phyloP scores from a whole-genome alignment of 148 eudicot genomes.

The Fallopia convolvulus region DNA sequence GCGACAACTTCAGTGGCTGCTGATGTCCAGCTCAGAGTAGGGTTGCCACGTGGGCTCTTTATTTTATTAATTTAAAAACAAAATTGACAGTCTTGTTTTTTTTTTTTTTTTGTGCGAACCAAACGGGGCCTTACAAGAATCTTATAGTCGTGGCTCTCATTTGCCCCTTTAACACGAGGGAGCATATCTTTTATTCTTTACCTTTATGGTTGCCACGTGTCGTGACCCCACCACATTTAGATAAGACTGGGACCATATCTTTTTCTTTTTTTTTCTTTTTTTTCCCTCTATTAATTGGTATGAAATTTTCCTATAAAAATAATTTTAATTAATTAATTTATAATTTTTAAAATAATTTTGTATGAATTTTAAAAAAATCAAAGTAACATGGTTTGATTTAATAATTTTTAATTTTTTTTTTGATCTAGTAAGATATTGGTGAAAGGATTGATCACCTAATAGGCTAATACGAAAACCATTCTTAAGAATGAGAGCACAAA shows the following conservation, averaged over 20 bases:
- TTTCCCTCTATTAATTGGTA: no score
- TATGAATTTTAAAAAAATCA: no score
- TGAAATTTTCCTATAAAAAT: not conserved
- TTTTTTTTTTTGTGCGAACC: not conserved
- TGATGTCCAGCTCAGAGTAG: constrained; percentile 3
- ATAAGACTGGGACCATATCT: not conserved
- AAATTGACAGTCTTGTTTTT: not conserved
- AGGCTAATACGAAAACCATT: no score
- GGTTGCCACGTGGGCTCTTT: not conserved
- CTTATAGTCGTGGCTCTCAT: not conserved
- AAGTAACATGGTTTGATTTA: no score
- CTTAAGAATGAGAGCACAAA: no score
- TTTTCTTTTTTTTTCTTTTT: no score
- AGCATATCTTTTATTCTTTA: not conserved
- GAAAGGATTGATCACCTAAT: no score
- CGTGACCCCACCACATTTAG: not conserved
- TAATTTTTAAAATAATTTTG: no score
- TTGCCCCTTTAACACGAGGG: not conserved
- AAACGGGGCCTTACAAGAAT: not conserved
- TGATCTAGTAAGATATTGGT: no score
- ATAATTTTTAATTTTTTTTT: no score
- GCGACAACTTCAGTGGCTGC: not conserved
- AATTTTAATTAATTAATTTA: no score
- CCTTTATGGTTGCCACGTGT: not conserved
- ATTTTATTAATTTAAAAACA: not conserved